phyloP scores from a whole-genome alignment of 2,329 filamentous ascomycete species.

The Chalara sp. region DNA sequence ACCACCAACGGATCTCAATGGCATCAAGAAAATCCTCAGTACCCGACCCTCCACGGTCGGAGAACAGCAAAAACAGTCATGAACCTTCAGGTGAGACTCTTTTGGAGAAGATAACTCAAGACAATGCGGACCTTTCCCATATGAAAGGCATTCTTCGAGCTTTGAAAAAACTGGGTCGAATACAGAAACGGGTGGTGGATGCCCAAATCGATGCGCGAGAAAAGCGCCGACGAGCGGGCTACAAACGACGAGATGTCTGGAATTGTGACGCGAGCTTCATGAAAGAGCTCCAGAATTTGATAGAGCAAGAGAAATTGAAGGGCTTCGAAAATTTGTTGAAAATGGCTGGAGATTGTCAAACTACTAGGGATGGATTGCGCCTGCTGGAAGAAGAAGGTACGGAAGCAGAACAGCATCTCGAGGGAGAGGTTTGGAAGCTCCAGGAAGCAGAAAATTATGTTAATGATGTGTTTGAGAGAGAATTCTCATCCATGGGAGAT shows the following conservation, averaged over 20 bases:
- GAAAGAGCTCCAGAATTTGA: slow-evolving; percentile 15
- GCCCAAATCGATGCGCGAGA: slow-evolving; percentile 16
- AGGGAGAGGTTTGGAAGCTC: slow-evolving; percentile 16
- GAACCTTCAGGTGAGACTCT: too few species aligned
- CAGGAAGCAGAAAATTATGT: slow-evolving; percentile 13
- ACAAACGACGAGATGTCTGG: slow-evolving; percentile 15
- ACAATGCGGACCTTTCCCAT: too few species aligned
- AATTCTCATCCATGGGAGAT: slow-evolving; percentile 5
- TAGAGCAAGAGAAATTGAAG: slow-evolving; percentile 9
- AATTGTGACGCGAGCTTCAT: slow-evolving; percentile 18
- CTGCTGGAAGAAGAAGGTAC: slow-evolving; percentile 17
- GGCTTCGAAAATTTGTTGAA: slow-evolving; percentile 8
- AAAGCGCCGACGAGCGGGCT: slow-evolving; percentile 15
- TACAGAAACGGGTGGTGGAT: slow-evolving; percentile 5
- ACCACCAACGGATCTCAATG: too few species aligned
- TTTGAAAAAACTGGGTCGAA: neutral
- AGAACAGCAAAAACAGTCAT: too few species aligned
- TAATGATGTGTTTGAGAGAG: slow-evolving; percentile 8
- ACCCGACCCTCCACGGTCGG: too few species aligned
- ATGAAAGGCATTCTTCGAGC: neutral
- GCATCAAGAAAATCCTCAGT: too few species aligned
- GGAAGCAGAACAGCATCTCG: slow-evolving; percentile 13
- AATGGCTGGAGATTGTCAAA: slow-evolving; percentile 14
- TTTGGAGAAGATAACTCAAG: too few species aligned
- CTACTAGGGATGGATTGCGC: slow-evolving; percentile 17